Base-by-base conservation (phyloP, 441 rosid genomes). In the Populus hybrid region DNA sequence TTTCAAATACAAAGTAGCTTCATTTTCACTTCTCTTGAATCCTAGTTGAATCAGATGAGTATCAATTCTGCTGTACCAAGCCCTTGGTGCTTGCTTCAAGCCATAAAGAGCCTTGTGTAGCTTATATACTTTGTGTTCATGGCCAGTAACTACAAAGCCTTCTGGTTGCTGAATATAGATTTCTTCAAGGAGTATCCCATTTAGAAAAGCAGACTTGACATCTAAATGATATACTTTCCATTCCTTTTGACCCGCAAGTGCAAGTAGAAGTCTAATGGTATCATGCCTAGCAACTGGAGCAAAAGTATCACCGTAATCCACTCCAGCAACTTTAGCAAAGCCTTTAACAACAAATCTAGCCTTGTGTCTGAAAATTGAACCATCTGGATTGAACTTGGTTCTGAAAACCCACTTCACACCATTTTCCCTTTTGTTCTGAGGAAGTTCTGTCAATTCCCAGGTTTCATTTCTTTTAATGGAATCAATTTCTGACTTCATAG, bases 141-240 rank as follows among this genome's bases (percentile, higher is more conserved):
- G 6, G 0, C 70, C 30, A 8, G 0, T 1, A 1, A 28, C 0
- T 0, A 8, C 21, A 19, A 11, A 73, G 0, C 67, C 68, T 1
- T 64, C 21, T 0, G 46, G 68, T 34, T 66, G 61, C 18, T 71
- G 30, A 0, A 79, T 23, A 65, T 40, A 53, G 0, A 79, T 66
- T 1, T 70, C 23, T 64, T 75, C 40, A 5, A n/a, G 12, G n/a
- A 70, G 67, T 1, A 26, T 9, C 1, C 68, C 76, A 79, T 80
- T 80, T 0, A 80, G 18, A 28, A 80, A 75, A 6, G 73, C 35
- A 0, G 40, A 67, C n/a, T 75, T 75, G 2, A 68, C 35, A 75
- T 75, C 72, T 8, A 66, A n/a, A 1, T 75, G 71, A 18, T 67
- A 18, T 2, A 67, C 9, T 8, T 42, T 0, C 77, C 64, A 42